phyloP scores from a whole-genome alignment of 805 yeast species.

The Candida nonsorbophila region DNA sequence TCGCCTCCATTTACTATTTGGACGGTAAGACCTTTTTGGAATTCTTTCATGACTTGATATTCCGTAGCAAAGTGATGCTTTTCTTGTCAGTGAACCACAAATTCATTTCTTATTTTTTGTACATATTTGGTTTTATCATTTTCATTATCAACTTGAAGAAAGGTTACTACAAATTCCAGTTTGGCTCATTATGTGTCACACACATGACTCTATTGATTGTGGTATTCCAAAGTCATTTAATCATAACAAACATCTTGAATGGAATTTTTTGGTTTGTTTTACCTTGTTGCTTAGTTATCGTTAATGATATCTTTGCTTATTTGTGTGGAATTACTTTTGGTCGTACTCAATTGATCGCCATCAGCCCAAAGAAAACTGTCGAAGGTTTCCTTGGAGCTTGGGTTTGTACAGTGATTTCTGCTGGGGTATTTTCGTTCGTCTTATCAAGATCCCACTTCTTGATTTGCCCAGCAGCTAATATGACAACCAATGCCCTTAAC shows the following conservation, averaged over 20 bases:
- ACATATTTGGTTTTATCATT: constrained; percentile 81
- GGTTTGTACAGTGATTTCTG: constrained; percentile 82
- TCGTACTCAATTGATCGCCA: constrained; percentile 81
- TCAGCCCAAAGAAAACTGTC: constrained; percentile 95
- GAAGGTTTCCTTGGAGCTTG: constrained; percentile 98
- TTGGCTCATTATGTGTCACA: constrained; percentile 87
- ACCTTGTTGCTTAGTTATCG: constrained; percentile 87
- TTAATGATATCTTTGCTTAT: constrained; percentile 94
- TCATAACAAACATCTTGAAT: constrained; percentile 80
- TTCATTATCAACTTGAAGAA: constrained; percentile 86
- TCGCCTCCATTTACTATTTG: constrained; percentile 81
- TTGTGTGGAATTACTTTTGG: constrained; percentile 97
- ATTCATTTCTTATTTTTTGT: constrained; percentile 77
- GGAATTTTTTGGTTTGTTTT: constrained; percentile 94
- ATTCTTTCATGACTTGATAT: constrained; percentile 53
- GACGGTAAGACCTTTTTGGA: constrained; percentile 80
- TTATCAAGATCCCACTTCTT: constrained; percentile 65
- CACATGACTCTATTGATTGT: constrained; percentile 90
- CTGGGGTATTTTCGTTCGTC: constrained; percentile 58
- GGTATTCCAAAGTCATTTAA: constrained; percentile 90
- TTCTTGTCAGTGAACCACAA: constrained; percentile 73
- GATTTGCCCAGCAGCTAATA: constrained; percentile 80
- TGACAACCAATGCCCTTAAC: constrained; percentile 56
- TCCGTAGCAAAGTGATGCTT: constrained; percentile 47
- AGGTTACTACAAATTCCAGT: constrained; percentile 87